Evolutionary conservation across 345 rosid species (phyloP).

Genomic region (Theobroma cacao): DNA sequence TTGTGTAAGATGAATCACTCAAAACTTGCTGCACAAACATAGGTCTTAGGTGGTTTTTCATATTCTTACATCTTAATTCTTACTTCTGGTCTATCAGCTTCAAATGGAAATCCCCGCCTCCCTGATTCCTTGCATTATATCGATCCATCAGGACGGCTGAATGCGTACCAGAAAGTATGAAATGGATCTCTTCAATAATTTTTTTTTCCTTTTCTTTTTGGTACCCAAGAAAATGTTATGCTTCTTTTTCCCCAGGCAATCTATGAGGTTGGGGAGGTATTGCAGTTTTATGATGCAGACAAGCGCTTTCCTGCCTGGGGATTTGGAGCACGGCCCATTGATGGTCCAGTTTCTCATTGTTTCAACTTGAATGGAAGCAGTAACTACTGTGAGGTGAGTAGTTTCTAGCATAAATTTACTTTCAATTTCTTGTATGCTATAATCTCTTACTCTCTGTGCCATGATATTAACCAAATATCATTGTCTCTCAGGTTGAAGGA

Average conservation of each 20-base stretch:
- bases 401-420: conserved; percentile 3
- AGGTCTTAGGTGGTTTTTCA: background rate
- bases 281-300: conserved; percentile 84
- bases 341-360: conserved; percentile 93
- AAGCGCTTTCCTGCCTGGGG: conserved; percentile 95
- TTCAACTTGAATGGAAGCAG: conserved; percentile 94
- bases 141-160: conserved; percentile 66
- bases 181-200: background rate
- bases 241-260: conserved; percentile 55
- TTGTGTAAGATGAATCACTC: background rate
- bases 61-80: conserved; percentile 11
- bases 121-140: conserved; percentile 85
- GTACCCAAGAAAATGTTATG: background rate
- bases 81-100: conserved; percentile 50
- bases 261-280: conserved; percentile 81
- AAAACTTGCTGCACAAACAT: background rate
- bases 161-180: conserved; percentile 74
- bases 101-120: conserved; percentile 90
- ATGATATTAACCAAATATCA: conserved; percentile 1
- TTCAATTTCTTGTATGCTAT: background rate
- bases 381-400: conserved; percentile 65
- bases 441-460: background rate
- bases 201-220: background rate
- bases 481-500: conserved; percentile 72
- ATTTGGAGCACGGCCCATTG: conserved; percentile 97